Evolutionary conservation across 306 rosid species (phyloP).

Genomic region (Ziziphus jujuba): DNA sequence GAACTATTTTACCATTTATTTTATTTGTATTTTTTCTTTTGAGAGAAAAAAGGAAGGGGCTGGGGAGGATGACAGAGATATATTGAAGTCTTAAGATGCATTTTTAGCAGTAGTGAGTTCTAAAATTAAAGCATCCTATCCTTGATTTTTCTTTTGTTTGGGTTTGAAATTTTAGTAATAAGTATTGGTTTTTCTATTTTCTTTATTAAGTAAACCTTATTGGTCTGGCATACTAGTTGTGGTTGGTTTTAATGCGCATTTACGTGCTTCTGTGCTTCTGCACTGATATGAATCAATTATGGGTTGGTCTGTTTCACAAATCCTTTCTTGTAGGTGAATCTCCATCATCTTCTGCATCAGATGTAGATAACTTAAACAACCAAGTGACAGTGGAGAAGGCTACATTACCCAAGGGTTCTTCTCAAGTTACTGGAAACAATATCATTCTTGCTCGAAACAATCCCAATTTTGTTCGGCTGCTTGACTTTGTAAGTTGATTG

Average conservation of each 20-base stretch:
- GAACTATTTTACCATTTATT: neutral
- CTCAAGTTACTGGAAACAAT: constrained; percentile 51
- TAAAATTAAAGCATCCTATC: no score
- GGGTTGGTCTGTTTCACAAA: constrained; percentile 11
- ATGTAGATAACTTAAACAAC: constrained; percentile 65
- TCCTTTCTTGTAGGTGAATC: constrained; percentile 56
- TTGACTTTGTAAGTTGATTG: constrained; percentile 64
- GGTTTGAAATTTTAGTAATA: no score
- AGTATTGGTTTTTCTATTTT: no score
- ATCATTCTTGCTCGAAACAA: constrained; percentile 47
- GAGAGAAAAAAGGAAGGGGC: neutral
- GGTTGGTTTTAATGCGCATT: neutral
- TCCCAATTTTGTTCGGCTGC: constrained; percentile 52
- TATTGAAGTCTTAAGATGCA: neutral
- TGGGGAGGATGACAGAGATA: neutral
- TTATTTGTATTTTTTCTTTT: neutral
- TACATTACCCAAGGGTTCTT: constrained; percentile 39
- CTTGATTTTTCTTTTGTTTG: no score
- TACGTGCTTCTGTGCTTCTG: constrained; percentile 6
- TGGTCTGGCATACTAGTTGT: no score
- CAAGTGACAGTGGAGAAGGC: constrained; percentile 51
- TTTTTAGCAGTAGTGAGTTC: neutral
- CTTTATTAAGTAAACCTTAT: no score
- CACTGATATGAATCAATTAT: neutral
- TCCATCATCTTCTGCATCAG: constrained; percentile 81